phyloP scores from a whole-genome alignment of 208 protist species.

The Acanthamoeba quina region DNA sequence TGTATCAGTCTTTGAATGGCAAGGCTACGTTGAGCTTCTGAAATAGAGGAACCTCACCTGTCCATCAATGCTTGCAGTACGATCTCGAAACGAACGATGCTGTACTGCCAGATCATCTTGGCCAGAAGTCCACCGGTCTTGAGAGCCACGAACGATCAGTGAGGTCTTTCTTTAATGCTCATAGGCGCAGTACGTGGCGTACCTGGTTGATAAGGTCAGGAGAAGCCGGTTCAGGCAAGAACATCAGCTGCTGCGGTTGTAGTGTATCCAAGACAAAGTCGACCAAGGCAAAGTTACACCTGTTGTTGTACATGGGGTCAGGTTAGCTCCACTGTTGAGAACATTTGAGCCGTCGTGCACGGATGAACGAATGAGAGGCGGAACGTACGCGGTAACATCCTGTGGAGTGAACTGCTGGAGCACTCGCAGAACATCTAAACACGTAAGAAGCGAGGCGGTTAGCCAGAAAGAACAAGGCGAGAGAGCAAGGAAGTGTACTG shows the following conservation, averaged over 20 bases:
- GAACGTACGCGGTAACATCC: conserved; percentile 22
- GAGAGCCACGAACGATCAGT: neutral
- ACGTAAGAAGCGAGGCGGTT: neutral
- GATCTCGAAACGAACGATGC: neutral
- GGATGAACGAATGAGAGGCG: too few relatives aligned
- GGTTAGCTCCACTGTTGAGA: too few relatives aligned
- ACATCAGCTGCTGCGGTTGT: conserved; percentile 58
- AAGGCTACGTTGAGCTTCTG: neutral
- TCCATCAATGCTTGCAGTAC: conserved; percentile 22
- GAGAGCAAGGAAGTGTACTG: neutral
- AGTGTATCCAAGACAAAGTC: conserved; percentile 51
- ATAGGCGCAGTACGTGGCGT: too few relatives aligned
- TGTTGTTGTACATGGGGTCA: neutral
- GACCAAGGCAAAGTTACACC: conserved; percentile 21
- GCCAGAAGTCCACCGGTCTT: conserved; percentile 8
- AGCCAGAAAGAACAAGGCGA: neutral
- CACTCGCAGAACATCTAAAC: neutral
- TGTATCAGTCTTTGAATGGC: neutral
- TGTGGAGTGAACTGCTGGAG: conserved; percentile 39
- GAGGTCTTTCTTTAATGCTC: too few relatives aligned
- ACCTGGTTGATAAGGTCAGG: conserved; percentile 12
- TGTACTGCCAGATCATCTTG: conserved; percentile 42
- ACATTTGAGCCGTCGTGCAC: too few relatives aligned
- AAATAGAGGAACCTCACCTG: neutral
- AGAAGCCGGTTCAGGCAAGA: conserved; percentile 46